phyloP scores from a whole-genome alignment of 108 stramenopile species.

The Schizochytrium sp. region DNA sequence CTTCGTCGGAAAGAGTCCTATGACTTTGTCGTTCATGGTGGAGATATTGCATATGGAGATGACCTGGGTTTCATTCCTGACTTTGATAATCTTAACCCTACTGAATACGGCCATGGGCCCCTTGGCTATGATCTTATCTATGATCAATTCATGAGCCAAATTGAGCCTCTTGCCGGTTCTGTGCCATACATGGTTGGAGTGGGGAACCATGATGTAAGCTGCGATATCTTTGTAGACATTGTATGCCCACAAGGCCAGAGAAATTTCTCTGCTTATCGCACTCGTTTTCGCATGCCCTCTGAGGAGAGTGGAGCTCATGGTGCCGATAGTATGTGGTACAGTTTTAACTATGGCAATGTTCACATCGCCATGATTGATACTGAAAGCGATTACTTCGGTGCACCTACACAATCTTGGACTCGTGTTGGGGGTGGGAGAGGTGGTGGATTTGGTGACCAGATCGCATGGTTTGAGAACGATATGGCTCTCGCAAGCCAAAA shows the following conservation, averaged over 20 bases:
- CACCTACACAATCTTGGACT: conserved; percentile 58
- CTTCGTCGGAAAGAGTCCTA: neutral
- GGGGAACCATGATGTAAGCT: conserved; percentile 75
- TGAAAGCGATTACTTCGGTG: conserved; percentile 71
- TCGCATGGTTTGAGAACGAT: conserved; percentile 69
- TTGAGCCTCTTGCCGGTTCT: conserved; percentile 60
- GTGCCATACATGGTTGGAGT: conserved; percentile 73
- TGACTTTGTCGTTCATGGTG: conserved; percentile 39
- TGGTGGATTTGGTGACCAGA: conserved; percentile 75
- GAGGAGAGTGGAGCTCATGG: conserved; percentile 65
- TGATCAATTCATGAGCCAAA: conserved; percentile 46
- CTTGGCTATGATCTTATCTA: conserved; percentile 61
- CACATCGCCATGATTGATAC: conserved; percentile 73
- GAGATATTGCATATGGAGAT: conserved; percentile 53
- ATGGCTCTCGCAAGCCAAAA: conserved; percentile 62
- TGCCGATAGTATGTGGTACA: conserved; percentile 71
- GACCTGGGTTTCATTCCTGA: conserved; percentile 13
- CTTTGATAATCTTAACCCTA: neutral
- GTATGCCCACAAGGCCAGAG: conserved; percentile 61
- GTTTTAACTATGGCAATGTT: conserved; percentile 71
- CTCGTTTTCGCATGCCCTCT: conserved; percentile 75
- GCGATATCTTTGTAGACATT: conserved; percentile 62
- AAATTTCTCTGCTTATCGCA: conserved; percentile 72
- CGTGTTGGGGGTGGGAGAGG: conserved; percentile 57
- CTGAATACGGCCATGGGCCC: neutral